phyloP scores from a whole-genome alignment of 2,329 filamentous ascomycete genomes.

The Hymenoscyphus occultus region DNA sequence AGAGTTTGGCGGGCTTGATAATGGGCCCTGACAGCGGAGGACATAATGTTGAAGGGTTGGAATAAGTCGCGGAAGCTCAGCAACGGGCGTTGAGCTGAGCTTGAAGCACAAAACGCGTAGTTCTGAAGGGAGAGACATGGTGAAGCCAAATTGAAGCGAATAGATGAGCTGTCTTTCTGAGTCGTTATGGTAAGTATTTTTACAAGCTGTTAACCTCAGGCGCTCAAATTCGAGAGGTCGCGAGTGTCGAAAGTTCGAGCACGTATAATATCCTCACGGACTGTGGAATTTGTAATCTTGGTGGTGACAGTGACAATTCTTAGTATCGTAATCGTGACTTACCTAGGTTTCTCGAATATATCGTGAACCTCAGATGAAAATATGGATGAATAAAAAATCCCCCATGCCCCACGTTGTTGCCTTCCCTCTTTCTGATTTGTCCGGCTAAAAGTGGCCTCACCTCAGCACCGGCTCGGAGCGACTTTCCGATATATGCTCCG shows the following conservation, averaged over 20 bases:
- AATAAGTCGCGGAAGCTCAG: slow-evolving; percentile 70
- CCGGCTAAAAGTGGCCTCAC: neutral
- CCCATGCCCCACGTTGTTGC: neutral
- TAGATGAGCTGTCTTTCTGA: neutral
- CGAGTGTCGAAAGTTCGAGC: too few species aligned
- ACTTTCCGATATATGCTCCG: neutral
- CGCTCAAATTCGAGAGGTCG: neutral
- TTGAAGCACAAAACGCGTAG: slow-evolving; percentile 65
- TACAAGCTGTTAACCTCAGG: too few species aligned
- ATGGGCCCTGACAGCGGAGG: slow-evolving; percentile 53
- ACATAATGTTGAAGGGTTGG: slow-evolving; percentile 64
- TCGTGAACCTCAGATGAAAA: neutral
- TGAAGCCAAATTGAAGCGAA: neutral
- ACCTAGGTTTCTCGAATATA: neutral
- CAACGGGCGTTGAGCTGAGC: slow-evolving; percentile 67
- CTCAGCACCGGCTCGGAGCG: neutral
- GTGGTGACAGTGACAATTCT: neutral
- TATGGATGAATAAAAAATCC: neutral
- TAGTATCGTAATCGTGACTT: slow-evolving; percentile 1
- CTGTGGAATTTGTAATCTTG: neutral
- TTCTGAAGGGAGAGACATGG: slow-evolving; percentile 48
- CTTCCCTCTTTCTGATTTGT: neutral
- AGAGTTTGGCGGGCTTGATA: slow-evolving; percentile 61
- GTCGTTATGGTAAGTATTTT: too few species aligned
- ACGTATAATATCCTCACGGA: neutral